A percentile compares a stretch with the other conserved stretches of the same genome.
These are phyloP conservation scores for Populus alba DNA, from an alignment of 345 rosid species.

Conservation along the genomic window DNA sequence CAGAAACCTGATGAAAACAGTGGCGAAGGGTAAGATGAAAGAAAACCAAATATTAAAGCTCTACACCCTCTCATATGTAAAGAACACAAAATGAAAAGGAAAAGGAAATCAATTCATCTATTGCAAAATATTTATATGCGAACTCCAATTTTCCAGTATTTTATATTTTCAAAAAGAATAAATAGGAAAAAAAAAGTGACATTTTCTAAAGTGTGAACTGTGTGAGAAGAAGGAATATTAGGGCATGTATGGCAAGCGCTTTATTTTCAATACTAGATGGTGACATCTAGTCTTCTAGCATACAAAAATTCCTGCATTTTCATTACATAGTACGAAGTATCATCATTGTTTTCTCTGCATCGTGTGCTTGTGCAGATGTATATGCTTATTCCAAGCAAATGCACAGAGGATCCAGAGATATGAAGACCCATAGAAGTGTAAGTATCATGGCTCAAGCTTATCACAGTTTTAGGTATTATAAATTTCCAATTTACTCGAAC, in stretches of 20 bases:
- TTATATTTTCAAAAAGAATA: too few relatives aligned
- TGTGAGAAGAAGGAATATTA: too few relatives aligned
- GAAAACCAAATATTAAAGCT: too few relatives aligned
- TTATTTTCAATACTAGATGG: background rate
- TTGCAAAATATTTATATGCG: too few relatives aligned
- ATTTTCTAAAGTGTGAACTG: too few relatives aligned
- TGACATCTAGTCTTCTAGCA: background rate
- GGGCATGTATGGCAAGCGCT: background rate
- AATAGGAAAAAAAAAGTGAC: too few relatives aligned
- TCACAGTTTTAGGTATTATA: constrained; percentile 4
- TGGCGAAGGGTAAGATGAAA: too few relatives aligned
- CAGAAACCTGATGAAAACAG: too few relatives aligned
- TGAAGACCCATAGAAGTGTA: constrained; percentile 42
- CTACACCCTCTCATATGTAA: too few relatives aligned
- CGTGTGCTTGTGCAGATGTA: constrained; percentile 44
- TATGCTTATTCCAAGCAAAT: constrained; percentile 46
- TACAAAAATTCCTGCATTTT: background rate
- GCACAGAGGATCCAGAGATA: constrained; percentile 45
- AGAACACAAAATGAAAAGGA: too few relatives aligned
- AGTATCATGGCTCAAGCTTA: constrained; percentile 25
- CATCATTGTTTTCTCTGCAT: constrained; percentile 3
- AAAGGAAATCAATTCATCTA: too few relatives aligned
- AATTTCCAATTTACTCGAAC: constrained; percentile 10
- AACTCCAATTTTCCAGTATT: too few relatives aligned
- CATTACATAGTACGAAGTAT: background rate